Conservation (phyloP, 306 rosid genomes). For the Prunus mira region DNA sequence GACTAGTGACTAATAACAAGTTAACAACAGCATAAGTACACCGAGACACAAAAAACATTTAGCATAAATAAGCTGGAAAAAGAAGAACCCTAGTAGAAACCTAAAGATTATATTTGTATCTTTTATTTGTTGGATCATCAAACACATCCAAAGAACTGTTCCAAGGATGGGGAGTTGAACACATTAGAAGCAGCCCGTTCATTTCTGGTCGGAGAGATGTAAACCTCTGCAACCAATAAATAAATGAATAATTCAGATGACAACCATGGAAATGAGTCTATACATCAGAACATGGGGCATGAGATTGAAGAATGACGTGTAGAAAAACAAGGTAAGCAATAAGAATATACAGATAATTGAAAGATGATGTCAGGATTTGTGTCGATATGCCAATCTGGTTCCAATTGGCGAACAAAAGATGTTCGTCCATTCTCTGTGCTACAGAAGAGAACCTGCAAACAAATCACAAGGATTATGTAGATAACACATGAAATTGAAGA, state of each 20-base stretch:
- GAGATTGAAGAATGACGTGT: neutral
- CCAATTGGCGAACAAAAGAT: slow-evolving; percentile 90
- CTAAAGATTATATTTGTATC: slow-evolving; percentile 33
- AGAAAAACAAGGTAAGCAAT: neutral
- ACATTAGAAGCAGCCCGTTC: slow-evolving; percentile 70
- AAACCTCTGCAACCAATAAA: slow-evolving; percentile 70
- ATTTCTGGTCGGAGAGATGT: slow-evolving; percentile 54
- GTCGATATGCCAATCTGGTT: slow-evolving; percentile 97
- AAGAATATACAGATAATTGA: slow-evolving; percentile 67
- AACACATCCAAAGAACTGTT: slow-evolving; percentile 74
- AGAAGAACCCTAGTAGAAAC: slow-evolving; percentile 33
- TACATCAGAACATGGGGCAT: neutral
- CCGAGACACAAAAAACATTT: slow-evolving; percentile 7
- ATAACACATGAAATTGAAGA: neutral
- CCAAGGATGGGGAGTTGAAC: slow-evolving; percentile 71
- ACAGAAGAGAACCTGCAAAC: slow-evolving; percentile 83
- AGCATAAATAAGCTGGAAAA: slow-evolving; percentile 21
- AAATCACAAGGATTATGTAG: slow-evolving; percentile 7
- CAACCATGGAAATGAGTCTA: neutral
- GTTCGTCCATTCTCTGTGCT: slow-evolving; percentile 81
- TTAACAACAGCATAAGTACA: slow-evolving; percentile 26
- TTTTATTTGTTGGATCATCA: slow-evolving; percentile 40
- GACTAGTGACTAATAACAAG: neutral
- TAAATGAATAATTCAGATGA: slow-evolving; percentile 25
- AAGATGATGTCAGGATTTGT: slow-evolving; percentile 65